Evolutionary conservation across 805 yeast species (phyloP).

Genomic region (Candida methanosorbosa): DNA sequence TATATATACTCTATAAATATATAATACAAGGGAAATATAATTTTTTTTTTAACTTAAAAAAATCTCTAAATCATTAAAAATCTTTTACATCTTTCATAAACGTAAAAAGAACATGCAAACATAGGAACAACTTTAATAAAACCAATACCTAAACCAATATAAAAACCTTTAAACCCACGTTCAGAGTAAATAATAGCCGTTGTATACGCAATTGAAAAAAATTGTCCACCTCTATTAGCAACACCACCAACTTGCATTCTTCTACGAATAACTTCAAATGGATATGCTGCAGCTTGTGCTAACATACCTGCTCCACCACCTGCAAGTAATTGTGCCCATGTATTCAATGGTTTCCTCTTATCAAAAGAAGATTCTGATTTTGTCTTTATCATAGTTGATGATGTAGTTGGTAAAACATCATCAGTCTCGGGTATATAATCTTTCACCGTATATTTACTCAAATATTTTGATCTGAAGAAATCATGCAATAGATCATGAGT

Average conservation of each 20-base stretch:
- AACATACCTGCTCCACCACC: conserved; percentile 96
- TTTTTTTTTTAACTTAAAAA: neutral
- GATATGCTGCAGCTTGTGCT: conserved; percentile 95
- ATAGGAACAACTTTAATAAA: conserved; percentile 92
- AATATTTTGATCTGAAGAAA: conserved; percentile 52
- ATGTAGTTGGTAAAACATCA: conserved; percentile 3
- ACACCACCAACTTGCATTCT: conserved; percentile 94
- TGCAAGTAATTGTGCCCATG: conserved; percentile 89
- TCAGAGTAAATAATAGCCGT: conserved; percentile 56
- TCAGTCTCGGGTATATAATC: conserved; percentile 10
- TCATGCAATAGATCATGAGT: conserved; percentile 92
- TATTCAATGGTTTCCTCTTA: conserved; percentile 57
- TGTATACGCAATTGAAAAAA: conserved; percentile 43
- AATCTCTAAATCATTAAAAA: conserved; percentile 63
- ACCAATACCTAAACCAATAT: conserved; percentile 92
- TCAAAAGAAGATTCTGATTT: conserved; percentile 29
- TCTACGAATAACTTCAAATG: conserved; percentile 90
- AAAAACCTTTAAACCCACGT: conserved; percentile 80
- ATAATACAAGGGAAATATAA: conserved; percentile 1
- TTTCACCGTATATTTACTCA: conserved; percentile 44
- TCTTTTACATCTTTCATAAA: conserved; percentile 79
- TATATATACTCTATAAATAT: too few relatives aligned
- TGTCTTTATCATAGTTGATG: conserved; percentile 7
- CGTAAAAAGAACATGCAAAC: conserved; percentile 94
- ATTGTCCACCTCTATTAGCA: conserved; percentile 45